Base-by-base conservation (phyloP, 2,329 filamentous ascomycete species). In the Penicillium expansum region DNA sequence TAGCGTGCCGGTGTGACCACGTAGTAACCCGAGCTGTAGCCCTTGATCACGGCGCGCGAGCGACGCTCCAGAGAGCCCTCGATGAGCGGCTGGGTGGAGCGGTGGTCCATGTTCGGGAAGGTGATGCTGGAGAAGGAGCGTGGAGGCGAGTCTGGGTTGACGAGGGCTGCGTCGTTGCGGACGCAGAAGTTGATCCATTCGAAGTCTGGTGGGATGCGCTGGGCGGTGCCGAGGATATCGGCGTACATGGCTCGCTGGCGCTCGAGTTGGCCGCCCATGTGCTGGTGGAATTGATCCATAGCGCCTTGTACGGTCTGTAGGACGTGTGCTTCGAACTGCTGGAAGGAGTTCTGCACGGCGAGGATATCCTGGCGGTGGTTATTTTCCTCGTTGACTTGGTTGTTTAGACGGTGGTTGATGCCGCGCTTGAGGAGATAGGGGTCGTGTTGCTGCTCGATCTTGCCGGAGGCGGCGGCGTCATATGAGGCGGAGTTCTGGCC, bases 381-480 rank as follows among this genome's bases (percentile, higher is more conserved):
- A 82, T 99, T 99, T 80, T 99, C 94, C 71, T 96, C 91, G 45
- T 91, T 80, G 35, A 97, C 85, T 79, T 99, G 94, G 79, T 90
- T 93, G 82, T 91, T 87, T 54, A 99, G 81, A 42, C 92, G 87
- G 78, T 97, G 84, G 62, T 90, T 78, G 56, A 97, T 86, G 58
- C 90, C 90, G 32, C 93, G 87, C 67, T 88, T 85, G 44, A 97
- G 74, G 55, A 97, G 83, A 71, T 97, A 99, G 5, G 94, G 94
- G 72, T 99, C 94, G 33, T 96, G 86, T 13, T 78, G 70, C 2
- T 90, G 84, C 42, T 84, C 83, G 66, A 93, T 78, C 69, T 85
- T 89, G 58, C 86, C 89, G 38, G 88, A 87, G 3, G 84, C 82
- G 5, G 65, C 63, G 1, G 91, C 88, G 65, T 95, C 91, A 67